Base-by-base conservation (phyloP, 768 basidiomycete genomes). In the Hygrophorus russula region DNA sequence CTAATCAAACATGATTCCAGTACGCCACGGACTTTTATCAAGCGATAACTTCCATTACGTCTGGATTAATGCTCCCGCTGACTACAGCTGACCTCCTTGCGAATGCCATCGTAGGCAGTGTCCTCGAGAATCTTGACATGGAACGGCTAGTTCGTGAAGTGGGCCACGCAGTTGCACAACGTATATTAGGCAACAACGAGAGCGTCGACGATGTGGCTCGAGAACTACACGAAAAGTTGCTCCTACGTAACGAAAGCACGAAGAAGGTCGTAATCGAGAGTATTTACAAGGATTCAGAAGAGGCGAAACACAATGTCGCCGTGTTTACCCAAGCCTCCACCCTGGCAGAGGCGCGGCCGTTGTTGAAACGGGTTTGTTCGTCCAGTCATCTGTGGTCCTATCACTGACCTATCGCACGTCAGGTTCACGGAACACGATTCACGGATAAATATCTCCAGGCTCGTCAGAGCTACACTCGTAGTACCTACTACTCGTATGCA, bases 81-180 rank as follows among this genome's bases (percentile, higher is more conserved):
- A 93, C 92, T 10, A 97, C 92, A 15, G 94, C 94, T 38, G 87
- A 92, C 61, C 74, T 96, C 30, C 78, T 98, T 38, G 79, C 93
- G 13, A 90, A 94, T 56, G 94, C 94, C 24, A 98, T 98, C 46
- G 91, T 93, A 44, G 94, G 92, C 28, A 89, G 88, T 59, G 93
- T 97, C 34, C 72, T 98, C 20, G 94, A 98, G 66, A 96, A 97
- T 55, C 78, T 97, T 47, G 94, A 98, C 61, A 94, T 98, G 94
- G 94, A 98, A 56, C 78, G 91, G 24, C 73, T 98, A 31, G 90
- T 98, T 45, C 79, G 80, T 30, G 94, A 98, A 63, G 92, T 98
- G 39, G 94, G 94, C 13, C 74, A 83, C 46, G 91, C 91, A 7
- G 92, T 98, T 6, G 91, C 92, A 5, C 79, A 88, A 53, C 77